Evolutionary conservation across 176 grass and related monocot genomes (phyloP), one percentile per base, ranked within the genome.

Genomic region (Bromus sterilis): DNA sequence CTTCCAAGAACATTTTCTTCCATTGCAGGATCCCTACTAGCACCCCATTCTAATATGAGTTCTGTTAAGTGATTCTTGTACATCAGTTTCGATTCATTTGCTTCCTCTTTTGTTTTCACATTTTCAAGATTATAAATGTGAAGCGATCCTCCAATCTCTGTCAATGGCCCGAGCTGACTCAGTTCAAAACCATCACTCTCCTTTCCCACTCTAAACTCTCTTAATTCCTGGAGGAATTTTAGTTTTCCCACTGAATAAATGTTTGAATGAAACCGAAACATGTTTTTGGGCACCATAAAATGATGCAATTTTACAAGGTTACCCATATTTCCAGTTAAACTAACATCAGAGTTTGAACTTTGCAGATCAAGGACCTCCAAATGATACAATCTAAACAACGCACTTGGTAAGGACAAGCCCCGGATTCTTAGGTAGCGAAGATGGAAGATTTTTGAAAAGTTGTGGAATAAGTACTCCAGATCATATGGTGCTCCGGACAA

Each of bases 111-210:
- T 14, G 0, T 7, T 2, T 42, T 3, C 1, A 72, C 79, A 3
- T 43, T 82, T 43, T 43, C 66, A 11, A 82, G 66, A 41, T 82
- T 82, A 43, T 4, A 58, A 59, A 82, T 82, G 15, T 3, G 3
- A 0, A 72, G 51, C 3, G 65, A 30, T 56, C 65, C 79, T 6
- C 26, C 34, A 2, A 82, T 11, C 16, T 57, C 51, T 9, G 2
- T 10, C 34, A 82, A 3, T 1, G 60, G 6, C 1, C 53, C 53
- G 6, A 82, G 4, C 10, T 82, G 25, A 0, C 11, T 13, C 2
- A 44, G 3, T 0, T 44, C 55, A 73, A 82, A 82, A 16, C 67
- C 80, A 0, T 41, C 7, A 0, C 0, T 11, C 16, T 60, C 80
- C 44, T 58, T 82, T 33, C 21, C 13, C 0, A 82, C 53, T 2